Conservation (phyloP, 768 basidiomycete species). For the Tricholoma sp. region DNA sequence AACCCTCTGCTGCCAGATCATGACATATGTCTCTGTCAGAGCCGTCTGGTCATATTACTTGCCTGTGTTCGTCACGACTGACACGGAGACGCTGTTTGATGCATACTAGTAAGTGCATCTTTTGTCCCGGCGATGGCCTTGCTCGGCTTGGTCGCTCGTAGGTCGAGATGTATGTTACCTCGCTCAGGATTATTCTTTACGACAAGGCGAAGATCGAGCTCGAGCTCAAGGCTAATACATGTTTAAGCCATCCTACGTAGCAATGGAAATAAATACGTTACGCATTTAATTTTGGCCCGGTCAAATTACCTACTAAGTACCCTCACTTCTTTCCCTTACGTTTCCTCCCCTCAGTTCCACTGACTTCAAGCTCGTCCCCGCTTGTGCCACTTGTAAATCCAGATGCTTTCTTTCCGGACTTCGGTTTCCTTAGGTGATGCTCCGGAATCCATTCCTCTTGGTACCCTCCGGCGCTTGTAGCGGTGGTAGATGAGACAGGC, state of each 20-base stretch:
- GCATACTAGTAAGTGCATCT: no score
- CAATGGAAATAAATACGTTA: conserved; percentile 9
- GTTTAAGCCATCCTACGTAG: background rate
- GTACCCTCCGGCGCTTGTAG: conserved; percentile 65
- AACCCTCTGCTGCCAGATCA: no score
- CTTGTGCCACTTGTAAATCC: conserved; percentile 42
- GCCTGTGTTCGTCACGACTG: no score
- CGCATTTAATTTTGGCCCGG: conserved; percentile 7
- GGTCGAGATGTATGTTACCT: no score
- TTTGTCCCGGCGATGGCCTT: no score
- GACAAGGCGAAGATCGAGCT: no score
- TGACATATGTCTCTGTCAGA: no score
- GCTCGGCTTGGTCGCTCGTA: no score
- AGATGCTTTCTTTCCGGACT: conserved; percentile 32
- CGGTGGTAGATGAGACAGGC: conserved; percentile 53
- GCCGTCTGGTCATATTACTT: no score
- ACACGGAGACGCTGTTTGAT: no score
- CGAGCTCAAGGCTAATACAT: background rate
- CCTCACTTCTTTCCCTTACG: conserved; percentile 43
- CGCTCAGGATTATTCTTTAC: no score
- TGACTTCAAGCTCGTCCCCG: conserved; percentile 65
- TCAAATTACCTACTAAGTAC: background rate
- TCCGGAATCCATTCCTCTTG: conserved; percentile 94
- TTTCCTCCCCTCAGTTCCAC: conserved; percentile 58
- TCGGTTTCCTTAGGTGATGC: conserved; percentile 72